Evolutionary conservation across 371 early-diverging fungal genomes (phyloP).

Genomic region (Synchytrium microbalum): DNA sequence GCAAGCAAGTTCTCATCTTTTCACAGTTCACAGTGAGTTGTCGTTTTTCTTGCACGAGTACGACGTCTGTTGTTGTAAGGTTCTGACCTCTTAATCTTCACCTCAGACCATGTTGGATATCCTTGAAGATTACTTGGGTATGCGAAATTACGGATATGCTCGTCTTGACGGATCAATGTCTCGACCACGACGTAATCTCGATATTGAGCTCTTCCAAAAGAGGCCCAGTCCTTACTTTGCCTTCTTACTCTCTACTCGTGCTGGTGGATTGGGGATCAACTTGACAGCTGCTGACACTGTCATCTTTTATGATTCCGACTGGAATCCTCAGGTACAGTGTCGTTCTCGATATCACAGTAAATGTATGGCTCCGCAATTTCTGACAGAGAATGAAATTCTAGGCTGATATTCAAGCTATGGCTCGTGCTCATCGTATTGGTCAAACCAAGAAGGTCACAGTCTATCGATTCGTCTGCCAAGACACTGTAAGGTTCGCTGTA

Average conservation of each 20-base stretch:
- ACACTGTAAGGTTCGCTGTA: no score
- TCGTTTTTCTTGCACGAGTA: no score
- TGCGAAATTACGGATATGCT: no score
- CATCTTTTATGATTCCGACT: constrained; percentile 92
- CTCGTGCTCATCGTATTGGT: constrained; percentile 93
- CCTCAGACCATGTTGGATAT: no score
- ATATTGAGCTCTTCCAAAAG: constrained; percentile 60
- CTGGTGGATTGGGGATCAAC: constrained; percentile 66
- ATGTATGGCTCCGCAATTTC: constrained; percentile 8
- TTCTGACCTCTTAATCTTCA: no score
- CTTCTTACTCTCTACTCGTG: constrained; percentile 94
- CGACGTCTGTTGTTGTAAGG: no score
- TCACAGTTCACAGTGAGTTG: no score
- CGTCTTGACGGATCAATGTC: no score
- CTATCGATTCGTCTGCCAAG: constrained; percentile 86
- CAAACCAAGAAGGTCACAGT: constrained; percentile 95
- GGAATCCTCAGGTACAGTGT: constrained; percentile 99
- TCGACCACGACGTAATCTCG: no score
- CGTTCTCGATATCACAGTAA: constrained; percentile 67
- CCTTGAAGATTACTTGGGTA: no score
- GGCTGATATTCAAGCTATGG: constrained; percentile 87
- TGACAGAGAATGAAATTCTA: constrained; percentile 63
- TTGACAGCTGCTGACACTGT: constrained; percentile 88
- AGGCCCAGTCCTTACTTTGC: constrained; percentile 94
- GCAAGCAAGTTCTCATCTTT: no score